A percentile compares a stretch with the other conserved stretches of the same genome.
Evolutionary conservation across 176 grass and related monocot genomes (phyloP).

Genomic region (Aechmea fasciata): DNA sequence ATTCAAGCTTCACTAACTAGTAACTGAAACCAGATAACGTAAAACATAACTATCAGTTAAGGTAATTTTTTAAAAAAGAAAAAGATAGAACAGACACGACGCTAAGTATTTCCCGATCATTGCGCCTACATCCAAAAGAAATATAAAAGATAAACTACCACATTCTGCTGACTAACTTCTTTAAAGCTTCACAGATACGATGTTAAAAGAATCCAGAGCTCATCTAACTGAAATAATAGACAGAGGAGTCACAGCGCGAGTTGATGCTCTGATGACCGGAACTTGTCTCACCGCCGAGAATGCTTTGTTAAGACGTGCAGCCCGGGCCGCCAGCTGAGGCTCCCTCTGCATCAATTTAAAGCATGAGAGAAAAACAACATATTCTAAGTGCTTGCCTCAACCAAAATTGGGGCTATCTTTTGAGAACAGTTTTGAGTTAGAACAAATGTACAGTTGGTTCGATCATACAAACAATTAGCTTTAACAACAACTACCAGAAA

Average conservation of each 20-base stretch:
- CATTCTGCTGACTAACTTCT: too few relatives aligned
- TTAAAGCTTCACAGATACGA: neutral
- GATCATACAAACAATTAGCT: too few relatives aligned
- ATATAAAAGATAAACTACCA: too few relatives aligned
- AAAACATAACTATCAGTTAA: too few relatives aligned
- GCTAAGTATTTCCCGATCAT: too few relatives aligned
- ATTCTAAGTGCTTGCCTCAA: neutral
- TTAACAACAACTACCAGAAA: too few relatives aligned
- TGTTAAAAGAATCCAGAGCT: neutral
- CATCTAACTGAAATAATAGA: constrained; percentile 23
- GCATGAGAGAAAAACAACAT: constrained; percentile 6
- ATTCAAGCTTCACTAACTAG: too few relatives aligned
- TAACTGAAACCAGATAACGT: too few relatives aligned
- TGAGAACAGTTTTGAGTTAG: neutral
- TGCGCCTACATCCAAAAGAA: too few relatives aligned
- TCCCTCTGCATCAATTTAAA: constrained; percentile 25
- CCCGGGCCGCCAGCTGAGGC: constrained; percentile 16
- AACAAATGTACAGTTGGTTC: neutral
- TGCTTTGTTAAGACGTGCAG: constrained; percentile 23
- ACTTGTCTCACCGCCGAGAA: constrained; percentile 3
- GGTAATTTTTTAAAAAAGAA: too few relatives aligned
- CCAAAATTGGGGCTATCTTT: neutral
- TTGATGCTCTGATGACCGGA: constrained; percentile 15
- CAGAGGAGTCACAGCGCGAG: constrained; percentile 7
- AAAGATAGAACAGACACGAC: too few relatives aligned